Base-by-base conservation (phyloP, 495 filamentous ascomycete genomes). In the Apiosordaria backusii region DNA sequence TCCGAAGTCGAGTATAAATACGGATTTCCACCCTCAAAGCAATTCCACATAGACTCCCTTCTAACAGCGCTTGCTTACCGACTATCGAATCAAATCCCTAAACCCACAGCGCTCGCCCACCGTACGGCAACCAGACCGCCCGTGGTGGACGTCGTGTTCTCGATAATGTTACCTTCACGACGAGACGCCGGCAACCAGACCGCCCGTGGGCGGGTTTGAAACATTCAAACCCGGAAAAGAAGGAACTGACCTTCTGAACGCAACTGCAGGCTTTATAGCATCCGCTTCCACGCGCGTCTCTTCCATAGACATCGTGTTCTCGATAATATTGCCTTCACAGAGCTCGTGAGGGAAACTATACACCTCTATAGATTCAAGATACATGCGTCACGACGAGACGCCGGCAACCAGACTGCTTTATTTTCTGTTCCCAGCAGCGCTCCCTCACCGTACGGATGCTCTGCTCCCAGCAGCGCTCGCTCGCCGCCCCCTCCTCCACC, bases 241-340 rank as follows among this genome's bases (percentile, higher is more conserved):
- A 1, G 59, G 21, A 4, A 21, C 4, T 21, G 24, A 52, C 7
- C 26, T 64, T 5, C 59, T 64, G 9, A 58, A 22, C 13, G 23
- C 65, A 3, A 72, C 70, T 0, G 4, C 53, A 0, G 68, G 68
- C 0, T 68, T 65, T 21, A 70, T 72, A 16, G 10, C 27, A 0
- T 68, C 68, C 0, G 59, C 21, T 5, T 21, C 24, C 0, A 15
- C 27, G n/a, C n/a, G n/a, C n/a, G n/a, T n/a, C 0, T 68, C 68
- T 1, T 40, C 21, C 53, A 45, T 19, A 53, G 60, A 2, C 10
- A 18, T 0, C 22, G 50, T 0, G 67, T 70, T 5, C 27, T 73
- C 0, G 57, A 67, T 57, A 67, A 55, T 7, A 19, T 0, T 3
- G 58, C 45, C 19, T 73, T 67, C 19, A 19, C 57, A 2, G 19